Percentiles rank a stretch among this genome's conserved stretches.
Conservation (phyloP, 768 basidiomycete genomes). For the Gymnopilus dilepis region DNA sequence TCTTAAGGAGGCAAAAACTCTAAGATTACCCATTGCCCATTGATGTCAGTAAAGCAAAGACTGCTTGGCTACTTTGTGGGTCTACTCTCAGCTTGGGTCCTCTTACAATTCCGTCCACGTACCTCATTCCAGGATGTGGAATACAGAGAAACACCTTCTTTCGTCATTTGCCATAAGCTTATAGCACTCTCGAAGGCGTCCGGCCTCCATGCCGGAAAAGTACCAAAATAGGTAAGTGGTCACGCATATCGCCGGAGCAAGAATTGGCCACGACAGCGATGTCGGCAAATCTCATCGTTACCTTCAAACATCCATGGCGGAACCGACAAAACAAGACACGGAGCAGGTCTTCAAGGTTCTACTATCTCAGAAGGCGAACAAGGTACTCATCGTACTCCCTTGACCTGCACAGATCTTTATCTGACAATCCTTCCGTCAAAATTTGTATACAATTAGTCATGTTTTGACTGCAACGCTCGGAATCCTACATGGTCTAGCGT, state of each 20-base stretch:
- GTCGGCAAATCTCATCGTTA: slow-evolving; percentile 16
- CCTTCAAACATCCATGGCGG: slow-evolving; percentile 54
- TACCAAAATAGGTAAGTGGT: slow-evolving; percentile 5
- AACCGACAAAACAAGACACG: slow-evolving; percentile 85
- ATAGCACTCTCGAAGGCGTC: no score
- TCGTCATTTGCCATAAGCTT: no score
- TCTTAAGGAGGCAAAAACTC: no score
- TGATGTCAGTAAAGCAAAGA: no score
- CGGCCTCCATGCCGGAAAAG: neutral
- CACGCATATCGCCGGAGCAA: slow-evolving; percentile 8
- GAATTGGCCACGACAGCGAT: slow-evolving; percentile 38
- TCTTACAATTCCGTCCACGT: no score
- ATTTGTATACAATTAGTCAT: slow-evolving; percentile 44
- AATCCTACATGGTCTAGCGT: slow-evolving; percentile 99
- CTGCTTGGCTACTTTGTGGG: no score
- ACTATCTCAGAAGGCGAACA: slow-evolving; percentile 87
- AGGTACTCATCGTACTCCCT: slow-evolving; percentile 46
- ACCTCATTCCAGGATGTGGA: no score
- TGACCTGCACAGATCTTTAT: neutral
- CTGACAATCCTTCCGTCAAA: neutral
- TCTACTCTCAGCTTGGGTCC: no score
- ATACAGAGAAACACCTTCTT: no score
- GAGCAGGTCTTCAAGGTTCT: slow-evolving; percentile 85
- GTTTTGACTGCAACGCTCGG: slow-evolving; percentile 94
- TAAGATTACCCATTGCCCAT: no score